Evolutionary conservation across 139 green algal species (phyloP).

Genomic region (Picochlorum sp.): DNA sequence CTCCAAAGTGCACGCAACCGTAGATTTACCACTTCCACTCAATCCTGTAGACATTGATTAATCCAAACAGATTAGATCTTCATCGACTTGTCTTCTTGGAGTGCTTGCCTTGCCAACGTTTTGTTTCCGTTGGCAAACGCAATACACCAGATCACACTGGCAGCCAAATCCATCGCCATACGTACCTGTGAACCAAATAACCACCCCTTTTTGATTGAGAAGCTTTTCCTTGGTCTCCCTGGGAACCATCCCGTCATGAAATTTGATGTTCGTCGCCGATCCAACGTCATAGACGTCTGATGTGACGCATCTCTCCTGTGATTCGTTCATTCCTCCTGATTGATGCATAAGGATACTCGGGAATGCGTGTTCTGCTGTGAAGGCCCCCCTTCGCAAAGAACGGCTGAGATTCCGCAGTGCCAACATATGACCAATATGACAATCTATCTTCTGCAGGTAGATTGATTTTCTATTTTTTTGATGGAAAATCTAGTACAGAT

Average conservation of each 20-base stretch:
- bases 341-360: no score
- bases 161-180: background rate
- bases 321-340: background rate
- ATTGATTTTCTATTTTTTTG: no score
- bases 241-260: conserved; percentile 60
- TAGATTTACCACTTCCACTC: conserved; percentile 62
- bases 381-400: no score
- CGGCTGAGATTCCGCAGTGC: no score
- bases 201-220: conserved; percentile 71
- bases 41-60: conserved; percentile 35
- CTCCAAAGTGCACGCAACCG: conserved; percentile 64
- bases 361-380: no score
- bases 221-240: conserved; percentile 60
- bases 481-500: no score
- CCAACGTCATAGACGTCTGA: conserved; percentile 65
- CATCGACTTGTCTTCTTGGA: no score
- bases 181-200: conserved; percentile 78
- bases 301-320: conserved; percentile 6
- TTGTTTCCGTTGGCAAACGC: background rate
- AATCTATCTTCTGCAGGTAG: no score
- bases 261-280: conserved; percentile 84
- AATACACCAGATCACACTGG: background rate
- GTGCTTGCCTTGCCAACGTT: no score
- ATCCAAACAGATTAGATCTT: no score
- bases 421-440: no score